Evolutionary conservation across 2,329 filamentous ascomycete species (phyloP), one percentile per base, ranked within the genome.

Genomic region (Cladosporium sp.): DNA sequence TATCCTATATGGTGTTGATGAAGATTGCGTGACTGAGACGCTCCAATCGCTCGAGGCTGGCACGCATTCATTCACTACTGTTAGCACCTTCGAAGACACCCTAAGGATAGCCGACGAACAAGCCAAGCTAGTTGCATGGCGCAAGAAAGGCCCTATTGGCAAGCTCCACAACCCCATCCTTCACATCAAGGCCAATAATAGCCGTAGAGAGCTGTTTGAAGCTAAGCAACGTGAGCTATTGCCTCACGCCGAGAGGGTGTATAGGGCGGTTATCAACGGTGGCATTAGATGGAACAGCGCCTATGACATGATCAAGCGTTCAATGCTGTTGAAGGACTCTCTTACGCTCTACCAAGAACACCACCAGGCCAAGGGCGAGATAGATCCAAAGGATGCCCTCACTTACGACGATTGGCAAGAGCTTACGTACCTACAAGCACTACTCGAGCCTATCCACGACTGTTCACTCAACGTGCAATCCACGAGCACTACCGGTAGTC

Each of bases 1-100:
- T 2, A 32, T 56, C 9, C 43, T 56, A 6, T 49, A 54, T 29
- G 47, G 56, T 12, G 24, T 37, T 2, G 44, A 56, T 12, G 17
- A 27, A 2, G 49, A 56, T 9, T 44, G 42, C n/a, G 40, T 58
- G 47, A 17, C 29, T 15, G 36, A 53, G 13, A 52, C 11, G 12
- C 27, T 30, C 27, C n/a, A n/a, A n/a, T n/a, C n/a, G n/a, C n/a
- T n/a, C n/a, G n/a, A n/a, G n/a, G n/a, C n/a, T n/a, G n/a, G n/a
- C n/a, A n/a, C n/a, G n/a, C n/a, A n/a, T n/a, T n/a, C n/a, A 27
- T 9, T n/a, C 30, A 54, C n/a, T 34, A 24, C 8, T 47, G 48
- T 7, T 2, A 15, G 13, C 5, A 12, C 39, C n/a, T 42, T 42
- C 22, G 39, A 42, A 17, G 39, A 3, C 38, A 6, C 47, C 7